These are phyloP conservation scores for Porogramme epimiltina DNA, from an alignment of 1,284 basidiomycete species.

Conservation along the genomic window DNA sequence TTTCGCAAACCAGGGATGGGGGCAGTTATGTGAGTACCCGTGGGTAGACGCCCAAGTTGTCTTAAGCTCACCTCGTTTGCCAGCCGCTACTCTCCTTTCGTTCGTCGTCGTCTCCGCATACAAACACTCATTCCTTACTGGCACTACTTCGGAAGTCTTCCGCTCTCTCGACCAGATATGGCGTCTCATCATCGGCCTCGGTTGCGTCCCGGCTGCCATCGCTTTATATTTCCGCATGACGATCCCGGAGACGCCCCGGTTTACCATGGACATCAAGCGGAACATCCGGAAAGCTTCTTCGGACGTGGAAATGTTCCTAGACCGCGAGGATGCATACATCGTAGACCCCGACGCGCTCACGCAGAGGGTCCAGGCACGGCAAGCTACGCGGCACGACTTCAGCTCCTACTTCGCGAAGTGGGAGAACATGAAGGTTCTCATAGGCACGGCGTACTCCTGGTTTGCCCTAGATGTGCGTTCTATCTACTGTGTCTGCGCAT, in stretches of 20 bases:
- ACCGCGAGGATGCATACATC: slow-evolving; percentile 46
- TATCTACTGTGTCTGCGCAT: slow-evolving; percentile 4
- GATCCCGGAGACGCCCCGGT: slow-evolving; percentile 81
- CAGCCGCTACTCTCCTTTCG: slow-evolving; percentile 68
- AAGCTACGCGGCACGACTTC: slow-evolving; percentile 69
- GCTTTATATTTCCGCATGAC: slow-evolving; percentile 80
- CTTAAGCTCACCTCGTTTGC: slow-evolving; percentile 8
- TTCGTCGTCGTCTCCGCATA: slow-evolving; percentile 70
- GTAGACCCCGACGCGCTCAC: slow-evolving; percentile 58
- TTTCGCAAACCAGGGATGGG: slow-evolving; percentile 73
- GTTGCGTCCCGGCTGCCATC: slow-evolving; percentile 64
- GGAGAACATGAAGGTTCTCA: slow-evolving; percentile 65
- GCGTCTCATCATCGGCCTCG: slow-evolving; percentile 74
- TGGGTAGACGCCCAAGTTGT: not conserved
- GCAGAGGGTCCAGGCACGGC: slow-evolving; percentile 64
- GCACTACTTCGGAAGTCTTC: slow-evolving; percentile 44
- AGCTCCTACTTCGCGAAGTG: slow-evolving; percentile 58
- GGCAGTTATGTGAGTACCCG: slow-evolving; percentile 55
- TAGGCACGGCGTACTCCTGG: slow-evolving; percentile 72
- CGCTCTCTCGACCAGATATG: slow-evolving; percentile 61
- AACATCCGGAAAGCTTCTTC: slow-evolving; percentile 73
- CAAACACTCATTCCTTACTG: slow-evolving; percentile 57
- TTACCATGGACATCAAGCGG: slow-evolving; percentile 89
- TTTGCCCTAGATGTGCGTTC: slow-evolving; percentile 70
- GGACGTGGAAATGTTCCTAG: slow-evolving; percentile 69